Evolutionary conservation across 805 yeast species (phyloP), one percentile per base, ranked within the genome.

Genomic region (Candida verbasci): DNA sequence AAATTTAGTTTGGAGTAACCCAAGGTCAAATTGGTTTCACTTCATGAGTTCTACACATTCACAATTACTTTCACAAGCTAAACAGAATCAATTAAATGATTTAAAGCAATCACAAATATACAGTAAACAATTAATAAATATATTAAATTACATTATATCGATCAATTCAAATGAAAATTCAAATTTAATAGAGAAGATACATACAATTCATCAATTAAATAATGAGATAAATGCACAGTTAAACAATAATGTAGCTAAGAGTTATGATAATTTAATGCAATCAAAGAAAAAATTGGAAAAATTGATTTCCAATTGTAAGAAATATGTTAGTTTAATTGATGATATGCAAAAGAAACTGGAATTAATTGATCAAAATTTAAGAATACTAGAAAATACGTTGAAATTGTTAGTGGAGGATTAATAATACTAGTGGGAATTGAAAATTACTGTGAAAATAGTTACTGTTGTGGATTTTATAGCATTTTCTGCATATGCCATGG

Each of bases 351-450:
- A 41, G 29, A 67, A 76, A 46, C 78, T 86, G 0, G 96, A 87
- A 52, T 42, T 71, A 11, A 50, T 85, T 2, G 95, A 87, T 55
- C 83, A 82, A 44, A 79, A 80, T 34, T 58, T 88, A 14, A 59
- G 95, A 31, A 77, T 85, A 1, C 55, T 87, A 29, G 96, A 87
- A 51, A 58, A 65, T 28, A 71, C 87, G 0, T 46, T 71, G 20
- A 43, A 41, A 30, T 31, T 51, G 10, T 42, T 58, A 10, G 44
- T 25, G 21, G 10, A 38, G n/a, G 4, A 3, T 35, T 42, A 60
- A 4, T n/a, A n/a, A n/a, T n/a, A n/a, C n/a, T n/a, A n/a, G n/a
- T n/a, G n/a, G n/a, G n/a, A n/a, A n/a, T n/a, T n/a, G n/a, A n/a
- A n/a, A n/a, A n/a, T n/a, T n/a, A n/a, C n/a, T n/a, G n/a, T n/a